Evolutionary conservation across 2,329 filamentous ascomycete genomes (phyloP).

Genomic region (Calonectria montana): DNA sequence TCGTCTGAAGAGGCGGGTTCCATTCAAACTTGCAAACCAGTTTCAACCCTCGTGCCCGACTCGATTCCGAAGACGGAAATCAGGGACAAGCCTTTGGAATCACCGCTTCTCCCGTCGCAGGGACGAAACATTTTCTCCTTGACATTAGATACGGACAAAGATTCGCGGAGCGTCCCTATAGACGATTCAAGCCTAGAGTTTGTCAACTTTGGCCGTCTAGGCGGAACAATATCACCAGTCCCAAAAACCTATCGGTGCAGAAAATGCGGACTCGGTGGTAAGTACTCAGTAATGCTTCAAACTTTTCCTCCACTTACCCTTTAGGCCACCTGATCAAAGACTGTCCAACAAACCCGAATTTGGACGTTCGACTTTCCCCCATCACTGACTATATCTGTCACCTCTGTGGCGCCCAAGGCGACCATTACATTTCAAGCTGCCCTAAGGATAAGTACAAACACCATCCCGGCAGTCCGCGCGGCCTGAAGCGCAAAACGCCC

Average conservation of each 20-base stretch:
- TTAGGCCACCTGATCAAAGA: constrained; percentile 34
- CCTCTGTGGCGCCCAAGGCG: constrained; percentile 24
- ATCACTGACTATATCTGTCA: constrained; percentile 29
- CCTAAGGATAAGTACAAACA: constrained; percentile 3
- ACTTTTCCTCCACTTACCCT: not conserved
- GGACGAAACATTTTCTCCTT: constrained; percentile 6
- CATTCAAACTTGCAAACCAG: not conserved
- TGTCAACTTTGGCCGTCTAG: not conserved
- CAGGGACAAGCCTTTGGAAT: not conserved
- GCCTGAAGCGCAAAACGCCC: not conserved
- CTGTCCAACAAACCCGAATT: constrained; percentile 23
- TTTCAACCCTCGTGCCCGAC: too few relatives aligned
- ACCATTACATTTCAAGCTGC: constrained; percentile 30
- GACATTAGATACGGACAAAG: not conserved
- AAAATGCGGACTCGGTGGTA: constrained; percentile 24
- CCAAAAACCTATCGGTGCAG: constrained; percentile 16
- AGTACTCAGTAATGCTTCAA: not conserved
- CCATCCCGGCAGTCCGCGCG: not conserved
- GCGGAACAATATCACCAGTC: not conserved
- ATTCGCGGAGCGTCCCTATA: not conserved
- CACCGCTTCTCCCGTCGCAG: not conserved
- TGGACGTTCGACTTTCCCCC: not conserved
- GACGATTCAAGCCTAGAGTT: not conserved
- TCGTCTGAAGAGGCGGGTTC: not conserved
- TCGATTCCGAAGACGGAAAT: too few relatives aligned